A percentile compares a stretch with the other conserved stretches of the same genome.
phyloP scores from a whole-genome alignment of 805 yeast genomes.

The Candida nonsorbophila region DNA sequence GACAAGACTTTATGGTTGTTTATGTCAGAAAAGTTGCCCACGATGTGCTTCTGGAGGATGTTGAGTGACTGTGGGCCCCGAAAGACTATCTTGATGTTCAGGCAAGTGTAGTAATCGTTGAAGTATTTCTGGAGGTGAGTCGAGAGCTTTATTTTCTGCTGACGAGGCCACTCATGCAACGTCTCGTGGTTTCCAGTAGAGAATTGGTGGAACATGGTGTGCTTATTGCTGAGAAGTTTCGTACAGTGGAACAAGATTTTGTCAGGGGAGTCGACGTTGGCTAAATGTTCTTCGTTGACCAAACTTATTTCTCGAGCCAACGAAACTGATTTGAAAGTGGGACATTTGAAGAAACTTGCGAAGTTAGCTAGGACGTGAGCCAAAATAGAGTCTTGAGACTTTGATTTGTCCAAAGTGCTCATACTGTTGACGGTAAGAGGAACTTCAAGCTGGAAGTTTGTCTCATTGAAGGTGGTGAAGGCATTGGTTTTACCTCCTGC shows the following conservation, averaged over 20 bases:
- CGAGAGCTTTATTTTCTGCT: slow-evolving; percentile 29
- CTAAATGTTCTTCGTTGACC: slow-evolving; percentile 60
- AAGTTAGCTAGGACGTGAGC: slow-evolving; percentile 45
- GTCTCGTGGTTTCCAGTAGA: slow-evolving; percentile 62
- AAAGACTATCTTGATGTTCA: slow-evolving; percentile 53
- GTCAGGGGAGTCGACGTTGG: slow-evolving; percentile 39
- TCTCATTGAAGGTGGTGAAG: slow-evolving; percentile 61
- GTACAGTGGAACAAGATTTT: slow-evolving; percentile 58
- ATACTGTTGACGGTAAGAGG: slow-evolving; percentile 26
- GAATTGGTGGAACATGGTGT: slow-evolving; percentile 56
- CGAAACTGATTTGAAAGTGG: slow-evolving; percentile 40
- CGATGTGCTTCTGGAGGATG: slow-evolving; percentile 47
- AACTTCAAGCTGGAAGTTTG: slow-evolving; percentile 58
- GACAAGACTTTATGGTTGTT: too few relatives aligned
- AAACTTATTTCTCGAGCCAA: slow-evolving; percentile 52
- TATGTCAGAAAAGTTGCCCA: slow-evolving; percentile 36
- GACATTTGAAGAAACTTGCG: slow-evolving; percentile 45
- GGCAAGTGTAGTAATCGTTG: slow-evolving; percentile 35
- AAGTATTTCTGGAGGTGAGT: slow-evolving; percentile 35
- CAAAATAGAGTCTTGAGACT: slow-evolving; percentile 31
- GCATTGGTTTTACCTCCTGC: slow-evolving; percentile 64
- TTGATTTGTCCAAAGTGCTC: slow-evolving; percentile 14
- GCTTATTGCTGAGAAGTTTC: slow-evolving; percentile 40
- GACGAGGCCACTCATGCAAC: slow-evolving; percentile 27
- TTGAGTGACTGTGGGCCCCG: slow-evolving; percentile 66